These are phyloP conservation scores for Neurospora tetrasperma DNA, from an alignment of 495 filamentous ascomycete species.

Conservation along the genomic window DNA sequence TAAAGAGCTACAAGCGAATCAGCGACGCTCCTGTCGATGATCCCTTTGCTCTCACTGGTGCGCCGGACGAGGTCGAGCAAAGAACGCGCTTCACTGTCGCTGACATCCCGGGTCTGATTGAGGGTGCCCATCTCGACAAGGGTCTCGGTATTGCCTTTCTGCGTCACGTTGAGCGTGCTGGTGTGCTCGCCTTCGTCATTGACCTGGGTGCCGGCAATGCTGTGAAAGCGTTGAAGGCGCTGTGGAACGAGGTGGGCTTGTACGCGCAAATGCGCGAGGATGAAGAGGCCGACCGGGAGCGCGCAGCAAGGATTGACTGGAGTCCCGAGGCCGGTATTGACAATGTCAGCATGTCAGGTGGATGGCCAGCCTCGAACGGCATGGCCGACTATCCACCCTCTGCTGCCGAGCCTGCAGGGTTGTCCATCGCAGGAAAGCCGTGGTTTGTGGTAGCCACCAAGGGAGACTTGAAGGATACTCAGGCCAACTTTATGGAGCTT, in stretches of 20 bases:
- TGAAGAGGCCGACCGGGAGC: slow-evolving; percentile 45
- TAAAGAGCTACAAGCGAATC: slow-evolving; percentile 19
- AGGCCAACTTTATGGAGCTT: slow-evolving; percentile 62
- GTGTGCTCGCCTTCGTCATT: slow-evolving; percentile 85
- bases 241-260: slow-evolving; percentile 83
- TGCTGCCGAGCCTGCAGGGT: slow-evolving; percentile 18
- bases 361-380: slow-evolving; percentile 21
- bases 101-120: slow-evolving; percentile 88
- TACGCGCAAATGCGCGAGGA: slow-evolving; percentile 67
- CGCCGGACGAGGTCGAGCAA: slow-evolving; percentile 29
- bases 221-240: slow-evolving; percentile 58
- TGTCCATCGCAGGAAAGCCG: slow-evolving; percentile 74
- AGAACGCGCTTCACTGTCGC: slow-evolving; percentile 83
- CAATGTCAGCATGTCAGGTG: slow-evolving; percentile 4
- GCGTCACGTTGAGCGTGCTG: slow-evolving; percentile 86
- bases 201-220: slow-evolving; percentile 76
- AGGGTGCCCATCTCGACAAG: slow-evolving; percentile 83
- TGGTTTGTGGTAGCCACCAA: slow-evolving; percentile 98
- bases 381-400: slow-evolving; percentile 24
- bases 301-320: slow-evolving; percentile 33
- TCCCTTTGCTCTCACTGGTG: slow-evolving; percentile 20
- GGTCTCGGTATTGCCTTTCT: slow-evolving; percentile 88
- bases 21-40: slow-evolving; percentile 22
- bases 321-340: slow-evolving; percentile 20
- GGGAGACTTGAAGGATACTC: slow-evolving; percentile 70